Evolutionary conservation across 805 yeast genomes (phyloP), one percentile per base, ranked within the genome.

Genomic region (Barnettozyma pratensis): DNA sequence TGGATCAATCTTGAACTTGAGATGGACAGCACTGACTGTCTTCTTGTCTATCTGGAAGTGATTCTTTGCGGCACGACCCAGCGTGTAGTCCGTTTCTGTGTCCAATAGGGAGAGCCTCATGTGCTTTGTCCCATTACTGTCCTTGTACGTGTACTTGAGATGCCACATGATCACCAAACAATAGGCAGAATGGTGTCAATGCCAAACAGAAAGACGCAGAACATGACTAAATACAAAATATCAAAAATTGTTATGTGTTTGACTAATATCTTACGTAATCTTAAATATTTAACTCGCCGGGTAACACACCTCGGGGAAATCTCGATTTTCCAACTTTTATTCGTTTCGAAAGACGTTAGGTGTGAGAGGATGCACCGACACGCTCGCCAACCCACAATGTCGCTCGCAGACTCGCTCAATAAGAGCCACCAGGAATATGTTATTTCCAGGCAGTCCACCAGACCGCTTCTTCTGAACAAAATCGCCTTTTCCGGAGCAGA

Each of bases 401-500:
- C 50, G 6, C 45, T 31, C 12, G 34, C 41, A 32, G 29, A 11
- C 6, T 32, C n/a, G 7, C 32, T 42, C 4, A 29, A 26, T 7
- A 44, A 37, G 11, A 14, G 38, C 6, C 27, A 35, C 14, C 35
- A 36, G 4, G 44, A 40, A 10, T 37, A 43, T 14, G 39, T 36
- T 5, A 35, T 44, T 4, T 26, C 35, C 5, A 32, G 34, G 19
- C 50, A 47, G 41, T 30, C 45, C 4, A 56, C 65, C 0, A 53
- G 49, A 36, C 63, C 60, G 2, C 49, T 61, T 7, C 43, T 43
- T 6, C 32, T 60, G 37, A 52, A 51, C 37, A 49, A 51, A 14
- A 41, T 61, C 26, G 39, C 55, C 27, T 48, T 61, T 34, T 39
- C 53, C 10, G 64, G 64, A 25, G 62, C 60, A 19, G 61, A 54